Base-by-base conservation (phyloP, 1,284 basidiomycete species). In the Singerocomus rubriflavus region DNA sequence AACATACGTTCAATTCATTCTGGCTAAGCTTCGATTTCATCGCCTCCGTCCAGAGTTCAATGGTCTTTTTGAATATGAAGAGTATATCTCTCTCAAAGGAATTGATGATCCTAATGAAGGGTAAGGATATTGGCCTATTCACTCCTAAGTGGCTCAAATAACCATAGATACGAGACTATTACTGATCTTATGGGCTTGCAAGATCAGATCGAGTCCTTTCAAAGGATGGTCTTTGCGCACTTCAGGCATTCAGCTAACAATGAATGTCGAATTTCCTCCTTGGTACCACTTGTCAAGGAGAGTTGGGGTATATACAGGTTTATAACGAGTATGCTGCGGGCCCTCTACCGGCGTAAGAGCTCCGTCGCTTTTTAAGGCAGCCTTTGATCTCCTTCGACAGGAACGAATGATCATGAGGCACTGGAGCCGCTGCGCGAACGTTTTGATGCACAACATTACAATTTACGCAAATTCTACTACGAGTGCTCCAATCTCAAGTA, bases 91-190 rank as follows among this genome's bases (percentile, higher is more conserved):
- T 21, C 74, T 98, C 60, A 95, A 96, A 70, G 93, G 92, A 40
- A 96, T 98, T 57, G 93, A 97, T 67, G 93, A 98, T 75, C 94
- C 94, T 9, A 97, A 98, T 66, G 94, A 98, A 77, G 94, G 94
- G 93, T 96, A 67, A 57, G 85, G 44, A 34, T 43, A 46, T 51
- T 6, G 38, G 31, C 35, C 50, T 29, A 49, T 30, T 4, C 32
- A 44, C 21, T 50, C 53, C 13, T 42, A 38, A 39, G n/a, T 34
- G 13, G 10, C 60, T 67, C 17, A 66, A 44, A 13, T 12, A 29
- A 58, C 31, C 26, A 11, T 61, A 95, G 93, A 44, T 98, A 95
- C 63, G 94, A 98, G 71, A 97, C 93, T 1, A 98, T 98, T 58
- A 87, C 85, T 21, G 94, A 98, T 69, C 82, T 98, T 42, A 98